Evolutionary conservation across 179 eudicot species (phyloP).

Genomic region (Amaranthus tricolor): DNA sequence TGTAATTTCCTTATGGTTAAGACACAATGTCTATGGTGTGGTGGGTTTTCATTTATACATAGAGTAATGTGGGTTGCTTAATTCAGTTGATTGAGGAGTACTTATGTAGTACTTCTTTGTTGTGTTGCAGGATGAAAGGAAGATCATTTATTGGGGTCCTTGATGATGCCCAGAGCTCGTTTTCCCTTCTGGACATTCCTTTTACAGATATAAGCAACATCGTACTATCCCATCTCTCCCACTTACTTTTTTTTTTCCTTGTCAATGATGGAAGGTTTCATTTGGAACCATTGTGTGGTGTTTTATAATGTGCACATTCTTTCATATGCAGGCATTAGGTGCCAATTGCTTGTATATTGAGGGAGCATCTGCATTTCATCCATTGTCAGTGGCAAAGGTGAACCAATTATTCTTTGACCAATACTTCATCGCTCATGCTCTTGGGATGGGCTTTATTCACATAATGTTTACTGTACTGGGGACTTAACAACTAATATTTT

Average conservation of each 20-base stretch:
- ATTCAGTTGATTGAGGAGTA: neutral
- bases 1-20: too few species aligned
- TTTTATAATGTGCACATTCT: conserved; percentile 21
- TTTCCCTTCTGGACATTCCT: conserved; percentile 67
- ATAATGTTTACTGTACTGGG: neutral
- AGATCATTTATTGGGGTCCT: conserved; percentile 72
- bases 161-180: conserved; percentile 55
- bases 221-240: conserved; percentile 33
- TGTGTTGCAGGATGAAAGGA: conserved; percentile 76
- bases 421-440: conserved; percentile 1
- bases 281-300: conserved; percentile 6
- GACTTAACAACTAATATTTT: neutral
- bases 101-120: conserved; percentile 12
- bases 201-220: conserved; percentile 86
- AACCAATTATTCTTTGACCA: conserved; percentile 6
- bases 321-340: conserved; percentile 50
- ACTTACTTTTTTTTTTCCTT: neutral
- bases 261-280: conserved; percentile 6
- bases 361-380: conserved; percentile 81
- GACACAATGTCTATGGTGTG: neutral
- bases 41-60: neutral
- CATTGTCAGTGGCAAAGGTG: conserved; percentile 93
- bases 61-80: neutral
- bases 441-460: neutral
- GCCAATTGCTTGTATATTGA: conserved; percentile 60